Evolutionary conservation across 768 basidiomycete genomes (phyloP).

Genomic region (Rhodotorula babjevae): DNA sequence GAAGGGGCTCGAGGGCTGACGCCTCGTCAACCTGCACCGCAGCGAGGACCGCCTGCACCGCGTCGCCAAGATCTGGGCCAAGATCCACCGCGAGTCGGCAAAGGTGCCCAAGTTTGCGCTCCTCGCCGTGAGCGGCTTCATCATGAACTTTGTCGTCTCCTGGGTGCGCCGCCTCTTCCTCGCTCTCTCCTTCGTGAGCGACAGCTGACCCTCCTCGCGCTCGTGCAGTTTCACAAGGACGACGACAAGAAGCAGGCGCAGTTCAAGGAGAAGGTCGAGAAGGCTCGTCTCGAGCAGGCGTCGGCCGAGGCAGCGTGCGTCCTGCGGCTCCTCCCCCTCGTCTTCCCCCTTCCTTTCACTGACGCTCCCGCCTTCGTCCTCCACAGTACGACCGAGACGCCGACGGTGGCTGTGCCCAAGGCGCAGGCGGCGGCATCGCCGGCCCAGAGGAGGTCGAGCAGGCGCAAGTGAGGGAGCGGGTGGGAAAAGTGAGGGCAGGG

Average conservation of each 20-base stretch:
- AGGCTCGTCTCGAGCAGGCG: background rate
- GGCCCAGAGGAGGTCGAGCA: background rate
- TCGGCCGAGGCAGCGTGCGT: background rate
- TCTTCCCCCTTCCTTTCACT: background rate
- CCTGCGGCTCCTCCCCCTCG: no score
- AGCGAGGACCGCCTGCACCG: constrained; percentile 10
- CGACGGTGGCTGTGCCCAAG: background rate
- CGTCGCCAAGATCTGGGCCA: constrained; percentile 12
- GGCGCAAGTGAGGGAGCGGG: background rate
- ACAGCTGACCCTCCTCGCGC: no score
- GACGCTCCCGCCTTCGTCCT: no score
- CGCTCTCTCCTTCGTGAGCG: background rate
- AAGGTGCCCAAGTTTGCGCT: constrained; percentile 32
- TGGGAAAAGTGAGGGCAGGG: background rate
- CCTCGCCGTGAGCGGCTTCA: constrained; percentile 21
- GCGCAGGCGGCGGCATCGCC: background rate
- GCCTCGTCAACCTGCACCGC: background rate
- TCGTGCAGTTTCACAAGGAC: constrained; percentile 9
- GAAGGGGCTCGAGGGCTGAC: background rate
- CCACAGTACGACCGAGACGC: background rate
- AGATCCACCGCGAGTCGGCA: constrained; percentile 19
- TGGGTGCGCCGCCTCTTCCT: background rate
- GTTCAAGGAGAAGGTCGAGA: background rate
- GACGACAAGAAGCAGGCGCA: background rate
- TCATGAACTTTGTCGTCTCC: constrained; percentile 30